These are phyloP conservation scores for Talaromyces nanjingensis DNA, from an alignment of 495 filamentous ascomycete species.

Conservation along the genomic window DNA sequence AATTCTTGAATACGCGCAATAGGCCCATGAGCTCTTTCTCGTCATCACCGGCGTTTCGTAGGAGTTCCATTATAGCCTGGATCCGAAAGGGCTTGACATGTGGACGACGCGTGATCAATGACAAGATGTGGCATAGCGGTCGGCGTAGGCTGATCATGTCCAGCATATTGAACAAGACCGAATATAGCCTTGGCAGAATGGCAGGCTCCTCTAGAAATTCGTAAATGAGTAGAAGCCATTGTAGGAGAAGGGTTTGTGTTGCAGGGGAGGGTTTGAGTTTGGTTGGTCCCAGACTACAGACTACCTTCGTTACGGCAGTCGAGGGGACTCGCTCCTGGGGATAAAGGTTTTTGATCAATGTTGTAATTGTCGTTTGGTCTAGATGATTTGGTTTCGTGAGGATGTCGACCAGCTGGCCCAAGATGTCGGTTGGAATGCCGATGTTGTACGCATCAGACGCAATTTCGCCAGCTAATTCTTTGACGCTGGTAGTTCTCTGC, in stretches of 20 bases:
- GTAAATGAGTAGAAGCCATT: constrained; percentile 77
- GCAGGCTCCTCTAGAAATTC: constrained; percentile 60
- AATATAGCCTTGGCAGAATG: constrained; percentile 64
- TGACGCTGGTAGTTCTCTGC: constrained; percentile 37
- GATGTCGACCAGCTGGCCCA: constrained; percentile 59
- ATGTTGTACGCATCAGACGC: constrained; percentile 52
- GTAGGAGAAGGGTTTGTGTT: constrained; percentile 61
- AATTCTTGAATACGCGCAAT: constrained; percentile 79
- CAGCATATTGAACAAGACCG: constrained; percentile 73
- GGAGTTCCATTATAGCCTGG: constrained; percentile 63
- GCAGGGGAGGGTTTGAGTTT: constrained; percentile 66
- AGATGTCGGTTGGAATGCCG: constrained; percentile 54
- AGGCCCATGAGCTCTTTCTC: constrained; percentile 73
- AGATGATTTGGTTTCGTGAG: constrained; percentile 60
- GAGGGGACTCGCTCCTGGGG: constrained; percentile 56
- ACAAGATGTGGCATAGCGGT: constrained; percentile 72
- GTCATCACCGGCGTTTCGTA: constrained; percentile 37
- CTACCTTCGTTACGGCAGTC: constrained; percentile 55
- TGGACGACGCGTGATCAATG: constrained; percentile 73
- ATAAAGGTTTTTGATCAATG: constrained; percentile 68
- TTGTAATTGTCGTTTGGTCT: constrained; percentile 64
- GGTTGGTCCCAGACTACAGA: constrained; percentile 72
- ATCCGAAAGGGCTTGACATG: constrained; percentile 84
- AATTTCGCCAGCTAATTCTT: constrained; percentile 32
- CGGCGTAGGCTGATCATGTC: constrained; percentile 60